Conservation (phyloP, 2,329 filamentous ascomycete species). For the Aspergillus sp. region DNA sequence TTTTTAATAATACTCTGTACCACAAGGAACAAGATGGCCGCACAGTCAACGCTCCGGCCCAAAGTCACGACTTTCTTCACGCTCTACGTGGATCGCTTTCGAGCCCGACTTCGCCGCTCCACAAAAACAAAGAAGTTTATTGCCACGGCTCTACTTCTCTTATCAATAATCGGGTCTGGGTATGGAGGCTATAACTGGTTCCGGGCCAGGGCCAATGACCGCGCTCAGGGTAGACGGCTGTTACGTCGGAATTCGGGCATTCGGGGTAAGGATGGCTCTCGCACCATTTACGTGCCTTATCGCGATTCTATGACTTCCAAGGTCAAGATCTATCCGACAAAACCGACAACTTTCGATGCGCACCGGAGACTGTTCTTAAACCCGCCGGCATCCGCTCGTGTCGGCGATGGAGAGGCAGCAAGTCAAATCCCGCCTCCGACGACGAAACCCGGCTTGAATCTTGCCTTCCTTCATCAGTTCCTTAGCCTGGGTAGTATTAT, state of each 20-base stretch:
- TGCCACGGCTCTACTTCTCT: constrained; percentile 65
- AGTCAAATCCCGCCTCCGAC: constrained; percentile 73
- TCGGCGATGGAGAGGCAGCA: constrained; percentile 56
- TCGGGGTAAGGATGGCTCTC: constrained; percentile 86
- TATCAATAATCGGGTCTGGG: constrained; percentile 71
- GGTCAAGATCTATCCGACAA: constrained; percentile 84
- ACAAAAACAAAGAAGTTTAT: constrained; percentile 67
- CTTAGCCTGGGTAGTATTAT: constrained; percentile 94
- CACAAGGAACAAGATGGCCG: constrained; percentile 59
- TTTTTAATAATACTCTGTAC: background rate
- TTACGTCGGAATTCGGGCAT: constrained; percentile 88
- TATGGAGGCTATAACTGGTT: constrained; percentile 77
- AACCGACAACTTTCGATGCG: constrained; percentile 90
- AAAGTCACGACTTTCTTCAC: constrained; percentile 54
- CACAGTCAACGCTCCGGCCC: constrained; percentile 72
- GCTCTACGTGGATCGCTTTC: constrained; percentile 44
- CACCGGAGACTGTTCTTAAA: constrained; percentile 90
- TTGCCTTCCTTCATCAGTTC: constrained; percentile 95
- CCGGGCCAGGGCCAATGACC: constrained; percentile 65
- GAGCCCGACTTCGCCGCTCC: constrained; percentile 52
- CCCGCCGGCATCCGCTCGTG: constrained; percentile 73
- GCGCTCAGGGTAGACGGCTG: constrained; percentile 72
- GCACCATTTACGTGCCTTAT: constrained; percentile 92
- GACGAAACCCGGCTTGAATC: constrained; percentile 87
- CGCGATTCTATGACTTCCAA: constrained; percentile 70